Evolutionary conservation across 805 yeast species (phyloP).

Genomic region (Wickerhamomyces pijperi): DNA sequence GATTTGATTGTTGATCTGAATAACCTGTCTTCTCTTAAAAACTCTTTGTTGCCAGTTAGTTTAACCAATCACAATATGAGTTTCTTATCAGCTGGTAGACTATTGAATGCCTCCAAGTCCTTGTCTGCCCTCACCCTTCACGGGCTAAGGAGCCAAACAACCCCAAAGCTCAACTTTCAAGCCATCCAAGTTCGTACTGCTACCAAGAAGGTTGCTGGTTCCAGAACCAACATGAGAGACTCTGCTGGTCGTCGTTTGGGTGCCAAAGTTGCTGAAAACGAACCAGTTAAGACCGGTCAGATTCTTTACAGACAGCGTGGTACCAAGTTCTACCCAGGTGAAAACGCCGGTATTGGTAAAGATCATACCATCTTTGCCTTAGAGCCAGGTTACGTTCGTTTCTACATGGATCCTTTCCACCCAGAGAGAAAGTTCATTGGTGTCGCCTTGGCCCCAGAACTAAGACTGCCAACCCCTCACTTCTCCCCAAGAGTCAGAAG

Average conservation of each 20-base stretch:
- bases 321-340: constrained; percentile 90
- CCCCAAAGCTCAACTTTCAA: background rate
- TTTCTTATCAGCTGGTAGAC: constrained; percentile 8
- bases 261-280: constrained; percentile 76
- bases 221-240: constrained; percentile 87
- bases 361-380: constrained; percentile 87
- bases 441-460: constrained; percentile 56
- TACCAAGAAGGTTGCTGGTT: constrained; percentile 89
- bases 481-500: constrained; percentile 83
- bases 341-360: constrained; percentile 78
- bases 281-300: constrained; percentile 65
- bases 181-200: constrained; percentile 62
- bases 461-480: constrained; percentile 75
- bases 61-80: constrained; percentile 7
- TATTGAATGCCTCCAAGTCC: constrained; percentile 6
- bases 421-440: constrained; percentile 89
- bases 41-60: no score
- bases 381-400: constrained; percentile 91
- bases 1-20: no score
- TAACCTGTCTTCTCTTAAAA: no score
- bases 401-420: constrained; percentile 91
- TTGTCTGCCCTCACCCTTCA: constrained; percentile 9
- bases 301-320: constrained; percentile 93
- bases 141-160: background rate
- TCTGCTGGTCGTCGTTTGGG: constrained; percentile 94